Evolutionary conservation across 805 yeast species (phyloP).

Genomic region (Schizosaccharomyces osmophilus): DNA sequence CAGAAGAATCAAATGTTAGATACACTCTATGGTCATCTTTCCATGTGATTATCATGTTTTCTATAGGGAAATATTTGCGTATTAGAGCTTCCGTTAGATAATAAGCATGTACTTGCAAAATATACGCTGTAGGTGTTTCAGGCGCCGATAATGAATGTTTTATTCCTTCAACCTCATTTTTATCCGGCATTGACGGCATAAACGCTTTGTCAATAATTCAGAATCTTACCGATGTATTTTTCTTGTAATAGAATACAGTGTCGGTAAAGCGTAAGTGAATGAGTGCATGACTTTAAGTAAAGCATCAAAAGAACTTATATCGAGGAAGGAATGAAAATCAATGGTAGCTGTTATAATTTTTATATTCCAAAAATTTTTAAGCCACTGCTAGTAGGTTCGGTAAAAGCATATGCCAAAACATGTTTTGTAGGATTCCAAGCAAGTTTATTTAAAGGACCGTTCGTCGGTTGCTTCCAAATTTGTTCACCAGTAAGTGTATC

Average conservation of each 20-base stretch:
- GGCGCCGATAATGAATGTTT: too few species aligned
- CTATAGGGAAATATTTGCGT: background rate
- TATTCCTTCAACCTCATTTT: too few species aligned
- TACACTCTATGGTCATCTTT: background rate
- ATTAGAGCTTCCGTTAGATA: background rate
- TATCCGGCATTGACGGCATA: too few species aligned
- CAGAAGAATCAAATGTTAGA: background rate
- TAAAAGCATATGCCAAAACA: conserved; percentile 12
- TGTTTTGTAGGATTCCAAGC: conserved; percentile 15
- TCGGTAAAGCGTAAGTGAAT: too few species aligned
- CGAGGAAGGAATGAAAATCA: background rate
- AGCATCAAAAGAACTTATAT: too few species aligned
- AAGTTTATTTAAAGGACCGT: conserved; percentile 10
- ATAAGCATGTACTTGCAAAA: background rate
- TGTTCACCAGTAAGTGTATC: conserved; percentile 10
- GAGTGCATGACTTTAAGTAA: too few species aligned
- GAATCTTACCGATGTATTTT: too few species aligned
- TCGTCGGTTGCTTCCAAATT: background rate
- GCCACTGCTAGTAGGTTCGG: conserved; percentile 1
- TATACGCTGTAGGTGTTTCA: background rate
- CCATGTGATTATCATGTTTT: background rate
- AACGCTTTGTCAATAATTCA: too few species aligned
- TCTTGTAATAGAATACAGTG: too few species aligned
- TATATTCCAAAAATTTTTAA: background rate
- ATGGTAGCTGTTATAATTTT: background rate